Conservation (phyloP, 1,284 basidiomycete species). For the Meira miltonrushii region DNA sequence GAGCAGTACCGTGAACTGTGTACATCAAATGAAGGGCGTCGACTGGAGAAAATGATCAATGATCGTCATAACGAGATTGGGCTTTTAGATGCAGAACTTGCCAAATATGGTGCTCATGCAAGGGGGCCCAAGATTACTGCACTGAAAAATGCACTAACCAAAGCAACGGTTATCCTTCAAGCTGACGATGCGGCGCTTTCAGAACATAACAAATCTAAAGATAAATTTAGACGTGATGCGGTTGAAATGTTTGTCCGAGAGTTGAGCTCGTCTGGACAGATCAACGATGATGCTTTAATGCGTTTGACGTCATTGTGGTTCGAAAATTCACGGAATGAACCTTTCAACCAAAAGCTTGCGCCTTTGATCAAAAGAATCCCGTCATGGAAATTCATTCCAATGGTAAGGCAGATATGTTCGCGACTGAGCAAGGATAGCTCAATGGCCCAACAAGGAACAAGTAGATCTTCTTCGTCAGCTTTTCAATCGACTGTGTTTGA, state of each 20-base stretch:
- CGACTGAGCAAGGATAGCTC: slow-evolving; percentile 58
- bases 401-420: slow-evolving; percentile 86
- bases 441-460: slow-evolving; percentile 26
- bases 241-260: slow-evolving; percentile 77
- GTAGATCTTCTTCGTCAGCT: slow-evolving; percentile 37
- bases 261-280: slow-evolving; percentile 65
- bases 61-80: slow-evolving; percentile 63
- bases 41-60: slow-evolving; percentile 69
- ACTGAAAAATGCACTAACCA: slow-evolving; percentile 21
- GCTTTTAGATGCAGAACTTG: slow-evolving; percentile 59
- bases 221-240: slow-evolving; percentile 68
- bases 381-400: slow-evolving; percentile 80
- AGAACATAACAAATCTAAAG: slow-evolving; percentile 21
- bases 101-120: slow-evolving; percentile 8
- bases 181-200: slow-evolving; percentile 27
- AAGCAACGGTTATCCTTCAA: slow-evolving; percentile 26
- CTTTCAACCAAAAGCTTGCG: slow-evolving; percentile 60
- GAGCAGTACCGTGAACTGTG: slow-evolving; percentile 69
- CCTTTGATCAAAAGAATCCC: slow-evolving; percentile 64
- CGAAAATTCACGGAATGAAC: slow-evolving; percentile 66
- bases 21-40: slow-evolving; percentile 67
- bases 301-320: slow-evolving; percentile 89
- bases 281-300: slow-evolving; percentile 66
- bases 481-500: slow-evolving; percentile 66
- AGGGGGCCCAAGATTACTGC: slow-evolving; percentile 15